Evolutionary conservation across 2,329 filamentous ascomycete species (phyloP), one percentile per base, ranked within the genome.

Genomic region (Pyricularia grisea): DNA sequence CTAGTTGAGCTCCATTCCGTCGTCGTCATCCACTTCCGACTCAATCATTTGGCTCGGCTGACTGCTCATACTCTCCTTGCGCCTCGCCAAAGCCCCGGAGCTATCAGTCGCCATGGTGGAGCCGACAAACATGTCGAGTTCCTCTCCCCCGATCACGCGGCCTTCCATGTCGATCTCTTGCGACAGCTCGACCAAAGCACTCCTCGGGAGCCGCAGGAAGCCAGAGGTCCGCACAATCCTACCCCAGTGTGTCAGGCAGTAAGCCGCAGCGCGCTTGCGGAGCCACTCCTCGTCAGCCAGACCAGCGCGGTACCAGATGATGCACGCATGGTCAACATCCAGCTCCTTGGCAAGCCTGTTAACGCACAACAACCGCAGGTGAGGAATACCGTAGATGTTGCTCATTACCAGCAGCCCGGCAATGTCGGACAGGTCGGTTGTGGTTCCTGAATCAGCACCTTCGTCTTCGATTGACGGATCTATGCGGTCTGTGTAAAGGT

Each of bases 301-400:
- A 9, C 90, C 91, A 1, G 95, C 93, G 72, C 93, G 93, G 78
- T 98, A 94, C 93, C 96, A 99, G 69, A 97, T 94, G 73, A 96
- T 90, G 72, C 95, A 97, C 2, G 94, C 94, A 76, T 97, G 93
- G 70, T 97, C 92, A 58, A 98, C 91, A 76, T 98, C 94, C 3
- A 99, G 86, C 76, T 99, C 95, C 71, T 92, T 91, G 69, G 92
- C 90, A 3, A 99, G 85, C 10, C 95, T 88, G 76, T 97, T 94
- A 68, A 98, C 92, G 77, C 94, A 97, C 1, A 98, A 85, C 9
- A 97, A 86, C 25, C 94, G 91, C 28, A 99, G 87, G 73, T 95
- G 93, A 1, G 94, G 94, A 81, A 99, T 96, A 76, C 97, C 94
- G 81, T 99, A 99, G 65, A 98, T 92, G 78, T 98, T 97, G 63